These are phyloP conservation scores for Pyrenopolyporus hunteri DNA, from an alignment of 495 filamentous ascomycete genomes.

Conservation along the genomic window DNA sequence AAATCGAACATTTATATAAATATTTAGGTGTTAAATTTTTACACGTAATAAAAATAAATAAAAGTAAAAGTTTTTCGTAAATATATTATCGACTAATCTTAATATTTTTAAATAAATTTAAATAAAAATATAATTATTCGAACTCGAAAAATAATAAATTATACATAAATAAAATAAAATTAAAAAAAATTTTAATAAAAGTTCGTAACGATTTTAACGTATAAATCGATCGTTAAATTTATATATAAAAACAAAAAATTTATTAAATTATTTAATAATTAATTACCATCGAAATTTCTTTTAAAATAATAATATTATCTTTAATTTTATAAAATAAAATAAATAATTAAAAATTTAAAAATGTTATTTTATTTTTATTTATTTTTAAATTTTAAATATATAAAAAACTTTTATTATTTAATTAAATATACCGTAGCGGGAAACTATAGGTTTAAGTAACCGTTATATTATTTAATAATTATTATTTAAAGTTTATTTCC, in stretches of 20 bases:
- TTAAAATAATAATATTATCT: not conserved
- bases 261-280: constrained; percentile 10
- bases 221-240: not conserved
- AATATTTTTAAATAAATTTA: not conserved
- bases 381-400: constrained; percentile 12
- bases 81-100: not conserved
- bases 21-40: constrained; percentile 6
- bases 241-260: not conserved
- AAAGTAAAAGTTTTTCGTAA: not conserved
- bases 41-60: not conserved
- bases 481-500: too few species aligned
- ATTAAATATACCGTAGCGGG: too few species aligned
- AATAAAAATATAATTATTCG: constrained; percentile 8
- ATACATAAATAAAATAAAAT: not conserved
- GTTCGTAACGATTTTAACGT: not conserved
- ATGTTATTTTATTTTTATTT: constrained; percentile 1
- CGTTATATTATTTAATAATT: too few species aligned
- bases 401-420: constrained; percentile 8
- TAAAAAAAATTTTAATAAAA: not conserved
- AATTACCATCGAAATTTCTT: not conserved
- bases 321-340: not conserved
- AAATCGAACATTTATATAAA: constrained; percentile 13
- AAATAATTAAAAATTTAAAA: not conserved
- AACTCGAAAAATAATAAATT: not conserved
- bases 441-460: too few species aligned